These are phyloP conservation scores for Sphaerobolus stellatus DNA, from an alignment of 1,284 basidiomycete species.

Conservation along the genomic window DNA sequence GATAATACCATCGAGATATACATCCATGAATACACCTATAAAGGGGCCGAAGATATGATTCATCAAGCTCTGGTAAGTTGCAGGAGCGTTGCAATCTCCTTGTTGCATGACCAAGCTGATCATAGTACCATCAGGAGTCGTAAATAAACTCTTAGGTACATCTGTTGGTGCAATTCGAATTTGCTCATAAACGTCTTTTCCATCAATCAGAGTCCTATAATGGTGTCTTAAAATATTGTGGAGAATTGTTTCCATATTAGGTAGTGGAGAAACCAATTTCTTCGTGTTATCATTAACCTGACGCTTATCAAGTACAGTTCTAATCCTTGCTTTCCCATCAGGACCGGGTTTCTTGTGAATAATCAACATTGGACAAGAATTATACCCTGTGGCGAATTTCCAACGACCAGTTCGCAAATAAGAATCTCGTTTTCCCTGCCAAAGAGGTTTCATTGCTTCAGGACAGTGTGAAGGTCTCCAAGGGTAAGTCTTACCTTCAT, in stretches of 20 bases:
- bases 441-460: slow-evolving; percentile 27
- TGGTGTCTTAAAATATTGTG: slow-evolving; percentile 13
- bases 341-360: slow-evolving; percentile 31
- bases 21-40: slow-evolving; percentile 27
- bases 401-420: slow-evolving; percentile 32
- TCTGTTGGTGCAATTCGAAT: slow-evolving; percentile 34
- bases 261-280: slow-evolving; percentile 25
- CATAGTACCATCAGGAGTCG: slow-evolving; percentile 36
- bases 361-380: slow-evolving; percentile 36
- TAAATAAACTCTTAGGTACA: slow-evolving; percentile 23
- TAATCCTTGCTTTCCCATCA: slow-evolving; percentile 18
- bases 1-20: slow-evolving; percentile 34
- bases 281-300: slow-evolving; percentile 25
- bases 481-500: slow-evolving; percentile 26
- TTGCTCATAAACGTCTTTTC: slow-evolving; percentile 31
- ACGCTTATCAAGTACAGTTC: slow-evolving; percentile 19
- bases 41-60: slow-evolving; percentile 28
- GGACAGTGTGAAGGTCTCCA: slow-evolving; percentile 32
- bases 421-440: slow-evolving; percentile 27
- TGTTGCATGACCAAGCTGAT: slow-evolving; percentile 32
- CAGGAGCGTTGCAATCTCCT: slow-evolving; percentile 29
- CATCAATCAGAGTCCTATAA: slow-evolving; percentile 25
- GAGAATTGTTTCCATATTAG: slow-evolving; percentile 31
- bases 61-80: slow-evolving; percentile 31
- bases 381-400: slow-evolving; percentile 24